Base-by-base conservation (phyloP, 1,139 yeast species). In the Taphrina pruni region DNA sequence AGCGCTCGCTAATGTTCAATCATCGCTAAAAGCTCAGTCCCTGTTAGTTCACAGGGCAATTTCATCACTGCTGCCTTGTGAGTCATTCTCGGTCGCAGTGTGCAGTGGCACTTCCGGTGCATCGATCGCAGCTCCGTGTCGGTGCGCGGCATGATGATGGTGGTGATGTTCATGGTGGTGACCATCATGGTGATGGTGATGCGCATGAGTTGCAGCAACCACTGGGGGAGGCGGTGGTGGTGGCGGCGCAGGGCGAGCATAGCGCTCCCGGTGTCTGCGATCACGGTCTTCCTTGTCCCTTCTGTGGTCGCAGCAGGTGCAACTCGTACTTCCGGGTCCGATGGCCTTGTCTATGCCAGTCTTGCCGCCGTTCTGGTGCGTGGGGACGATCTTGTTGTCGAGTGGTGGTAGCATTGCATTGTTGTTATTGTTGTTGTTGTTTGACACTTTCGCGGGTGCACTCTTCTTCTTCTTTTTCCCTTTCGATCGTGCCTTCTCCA, bases 401-500 rank as follows among this genome's bases (percentile, higher is more conserved):
- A 6, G 8, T 8, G 35, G 32, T 7, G 65, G 55, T 39, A 39
- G 48, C 8, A 39, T 17, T n/a, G 50, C 4, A 17, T 45, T 45
- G 4, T 26, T 26, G 32, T 26, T 26, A 4, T 26, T 26, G 32
- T 26, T 26, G 48, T 56, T 41, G 36, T 21, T 20, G 43, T 48
- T 36, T 14, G 43, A 12, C 7, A 60, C 50, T n/a, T 50, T 50
- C 17, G 64, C 12, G 5, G 55, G 38, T 2, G 35, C 58, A 6
- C 32, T 32, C 61, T 64, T 64, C 60, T 64, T 57, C 70, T 54
- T 65, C 65, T 56, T 55, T 43, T 69, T 62, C 52, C 67, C 73
- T 60, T 70, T 70, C 70, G 69, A 67, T 61, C 71, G 66, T 7
- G 76, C 74, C 69, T 73, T 74, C 41, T 73, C 75, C 35, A 74